phyloP scores from a whole-genome alignment of 1,284 basidiomycete genomes.

The Irpex lacteus region DNA sequence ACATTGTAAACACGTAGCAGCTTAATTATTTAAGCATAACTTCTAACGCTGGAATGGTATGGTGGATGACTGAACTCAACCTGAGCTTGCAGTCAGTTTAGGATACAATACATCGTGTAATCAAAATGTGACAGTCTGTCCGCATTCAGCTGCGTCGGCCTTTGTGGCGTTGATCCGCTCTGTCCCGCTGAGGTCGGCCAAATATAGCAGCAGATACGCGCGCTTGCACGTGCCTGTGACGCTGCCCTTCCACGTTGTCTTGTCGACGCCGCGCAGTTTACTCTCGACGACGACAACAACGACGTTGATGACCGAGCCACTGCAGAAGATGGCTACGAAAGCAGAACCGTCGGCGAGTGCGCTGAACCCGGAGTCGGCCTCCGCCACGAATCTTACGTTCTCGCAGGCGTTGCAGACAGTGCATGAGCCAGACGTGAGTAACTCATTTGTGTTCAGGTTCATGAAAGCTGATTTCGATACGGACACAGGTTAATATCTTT shows the following conservation, averaged over 20 bases:
- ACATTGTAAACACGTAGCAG: background rate
- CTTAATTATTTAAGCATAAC: background rate
- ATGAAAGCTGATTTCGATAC: constrained; percentile 3
- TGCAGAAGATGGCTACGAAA: constrained; percentile 26
- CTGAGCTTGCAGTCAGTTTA: no score
- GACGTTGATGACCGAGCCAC: constrained; percentile 23
- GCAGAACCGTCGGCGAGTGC: constrained; percentile 30
- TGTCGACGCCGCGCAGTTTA: background rate
- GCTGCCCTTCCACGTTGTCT: background rate
- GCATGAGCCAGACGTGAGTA: constrained; percentile 31
- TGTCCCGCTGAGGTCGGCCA: background rate
- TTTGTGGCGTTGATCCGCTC: background rate
- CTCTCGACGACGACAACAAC: background rate
- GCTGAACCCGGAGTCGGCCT: constrained; percentile 27
- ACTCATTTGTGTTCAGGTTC: background rate
- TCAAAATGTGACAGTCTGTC: background rate
- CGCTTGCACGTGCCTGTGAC: background rate
- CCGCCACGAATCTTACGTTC: constrained; percentile 28
- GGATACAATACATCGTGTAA: no score
- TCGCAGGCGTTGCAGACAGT: constrained; percentile 27
- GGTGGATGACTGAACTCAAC: no score
- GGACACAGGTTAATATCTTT: constrained; percentile 60
- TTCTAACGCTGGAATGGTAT: background rate
- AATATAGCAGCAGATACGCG: background rate
- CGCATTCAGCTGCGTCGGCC: background rate